Evolutionary conservation across 2,329 filamentous ascomycete species (phyloP), one percentile per base, ranked within the genome.

Genomic region (Fusarium sp.): DNA sequence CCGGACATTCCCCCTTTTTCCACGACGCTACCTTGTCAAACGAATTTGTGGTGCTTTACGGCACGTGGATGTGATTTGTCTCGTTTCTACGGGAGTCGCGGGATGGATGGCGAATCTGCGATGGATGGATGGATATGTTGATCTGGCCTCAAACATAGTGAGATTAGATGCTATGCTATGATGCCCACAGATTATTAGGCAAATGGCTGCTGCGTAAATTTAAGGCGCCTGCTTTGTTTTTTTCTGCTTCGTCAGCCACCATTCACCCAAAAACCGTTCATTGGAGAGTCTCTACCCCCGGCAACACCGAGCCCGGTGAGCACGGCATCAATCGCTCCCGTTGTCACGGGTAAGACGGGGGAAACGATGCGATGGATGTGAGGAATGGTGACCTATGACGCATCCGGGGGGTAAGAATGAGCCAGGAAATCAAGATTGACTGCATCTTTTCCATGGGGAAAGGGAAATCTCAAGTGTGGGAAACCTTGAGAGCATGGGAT

Each of bases 191-290:
- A 49, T 49, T 27, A 49, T 6, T 27, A 49, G 44, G 44, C 14
- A 49, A 49, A 49, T 49, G 22, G 4, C 42, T 44, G 42, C 22
- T 29, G 24, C 44, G 24, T 49, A 27, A 24, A 49, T 24, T 27
- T 42, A 62, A 73, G 66, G 62, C 55, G 58, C 51, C 51, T 53
- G 62, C 40, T 57, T 46, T 55, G 59, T 22, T 44, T 58, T 56
- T 57, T 46, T 24, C 14, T 38, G 66, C 51, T 51, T 29, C 33
- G 33, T 35, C 40, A 64, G 35, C 51, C 71, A 71, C 71, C 70
- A 67, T 59, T 62, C 53, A 64, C 24, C 59, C 16, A 27, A n/a
- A 51, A 51, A 51, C 8, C 22, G 9, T 29, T 9, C 8, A 51
- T n/a, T 51, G 27, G 24, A 51, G 46, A 29, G 22, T 16, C 4